These are phyloP conservation scores for Botrytis pseudocinerea DNA, from an alignment of 2,329 filamentous ascomycete species.

Conservation along the genomic window DNA sequence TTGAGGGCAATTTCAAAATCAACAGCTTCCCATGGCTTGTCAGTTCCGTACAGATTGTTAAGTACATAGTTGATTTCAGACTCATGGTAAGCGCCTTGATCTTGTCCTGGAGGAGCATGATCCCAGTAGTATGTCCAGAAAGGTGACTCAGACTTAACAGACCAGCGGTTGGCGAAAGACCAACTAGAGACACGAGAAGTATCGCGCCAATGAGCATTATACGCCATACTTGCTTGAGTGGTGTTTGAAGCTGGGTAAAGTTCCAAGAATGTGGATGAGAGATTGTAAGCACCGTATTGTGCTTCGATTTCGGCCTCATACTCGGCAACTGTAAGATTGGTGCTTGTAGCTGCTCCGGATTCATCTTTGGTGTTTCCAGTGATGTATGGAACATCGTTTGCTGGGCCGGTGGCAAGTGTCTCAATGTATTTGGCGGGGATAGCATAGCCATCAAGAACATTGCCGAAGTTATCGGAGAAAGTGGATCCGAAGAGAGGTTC, in stretches of 20 bases:
- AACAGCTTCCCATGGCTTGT: constrained; percentile 34
- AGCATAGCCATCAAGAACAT: constrained; percentile 33
- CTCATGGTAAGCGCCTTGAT: constrained; percentile 38
- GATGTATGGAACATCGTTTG: constrained; percentile 43
- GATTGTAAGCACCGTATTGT: constrained; percentile 26
- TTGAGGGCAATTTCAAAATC: constrained; percentile 38
- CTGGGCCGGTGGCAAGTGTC: constrained; percentile 29
- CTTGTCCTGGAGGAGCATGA: constrained; percentile 36
- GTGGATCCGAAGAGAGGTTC: background rate
- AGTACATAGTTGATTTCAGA: constrained; percentile 41
- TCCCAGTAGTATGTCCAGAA: constrained; percentile 41
- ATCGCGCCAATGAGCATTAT: constrained; percentile 37
- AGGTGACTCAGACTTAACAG: constrained; percentile 31
- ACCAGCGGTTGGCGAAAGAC: constrained; percentile 37
- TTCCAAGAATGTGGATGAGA: constrained; percentile 25
- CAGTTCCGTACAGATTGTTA: constrained; percentile 37
- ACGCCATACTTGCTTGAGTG: constrained; percentile 31
- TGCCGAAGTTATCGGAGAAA: constrained; percentile 15
- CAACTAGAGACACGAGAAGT: constrained; percentile 35
- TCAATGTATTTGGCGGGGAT: constrained; percentile 31
- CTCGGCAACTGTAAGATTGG: constrained; percentile 38
- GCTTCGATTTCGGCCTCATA: constrained; percentile 30
- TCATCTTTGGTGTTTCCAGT: constrained; percentile 39
- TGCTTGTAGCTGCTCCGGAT: constrained; percentile 38
- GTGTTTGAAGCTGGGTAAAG: constrained; percentile 36